Base-by-base conservation (phyloP, 768 basidiomycete genomes). In the Rhodotorula taiwanensis region DNA sequence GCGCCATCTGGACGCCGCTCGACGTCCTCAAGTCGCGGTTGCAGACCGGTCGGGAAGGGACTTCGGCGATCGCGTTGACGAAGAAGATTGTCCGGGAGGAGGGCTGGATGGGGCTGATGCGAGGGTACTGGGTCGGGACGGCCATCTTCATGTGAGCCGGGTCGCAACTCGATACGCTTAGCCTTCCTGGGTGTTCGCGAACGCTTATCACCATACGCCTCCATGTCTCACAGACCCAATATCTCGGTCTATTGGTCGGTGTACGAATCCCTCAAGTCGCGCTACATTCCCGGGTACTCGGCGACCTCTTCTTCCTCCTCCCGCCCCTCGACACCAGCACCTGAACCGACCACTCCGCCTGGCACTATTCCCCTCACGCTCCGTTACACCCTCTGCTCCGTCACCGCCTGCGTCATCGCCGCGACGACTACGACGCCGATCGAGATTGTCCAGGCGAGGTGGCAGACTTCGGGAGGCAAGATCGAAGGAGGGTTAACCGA, bases 241-340 rank as follows among this genome's bases (percentile, higher is more conserved):
- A 61, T 69, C 30, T 30, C 33, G 18, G 55, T 71, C 34, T 69
- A 65, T 55, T 66, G 70, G 70, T 42, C 55, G 16, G 44, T 52
- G 20, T 72, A 72, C 66, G 71, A 72, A 44, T 49, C 66, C 1
- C 63, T 72, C 55, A 72, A 72, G 52, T 45, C 45, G 39, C 63
- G 58, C 25, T 72, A 63, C 59, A 64, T 72, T 49, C 71, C 71
- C 18, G 43, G 53, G 28, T 70, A 70, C 66, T 58, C 52, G 31
- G 51, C 66, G 20, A 5, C 33, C 13, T 23, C 25, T 31, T 25
- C 50, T 20, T 30, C 49, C 28, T 27, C 49, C 48, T 5, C 33
- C 0, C 23, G 49, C 5, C 15, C 54, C 5, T 15, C 53, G 9
- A 2, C 47, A 13, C 27, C 39, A 5, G 47, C 9, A 9, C 55